These are phyloP conservation scores for Pharnaceum exiguum DNA, from an alignment of 148 eudicot genomes.

Conservation along the genomic window DNA sequence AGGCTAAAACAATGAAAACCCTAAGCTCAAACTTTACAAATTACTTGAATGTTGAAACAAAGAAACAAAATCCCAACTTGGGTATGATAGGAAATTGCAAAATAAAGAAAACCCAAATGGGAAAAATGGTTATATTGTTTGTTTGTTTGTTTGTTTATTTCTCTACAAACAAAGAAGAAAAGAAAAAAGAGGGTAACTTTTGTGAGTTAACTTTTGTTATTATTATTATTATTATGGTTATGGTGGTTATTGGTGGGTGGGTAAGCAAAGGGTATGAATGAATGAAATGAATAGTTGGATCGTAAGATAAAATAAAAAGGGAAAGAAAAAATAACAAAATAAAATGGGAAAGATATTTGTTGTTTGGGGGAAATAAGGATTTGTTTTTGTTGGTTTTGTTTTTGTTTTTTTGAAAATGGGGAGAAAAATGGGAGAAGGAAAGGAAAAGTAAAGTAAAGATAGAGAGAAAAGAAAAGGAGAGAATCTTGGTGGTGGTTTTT, in stretches of 20 bases:
- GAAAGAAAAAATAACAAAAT: background rate
- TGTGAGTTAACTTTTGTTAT: too few species aligned
- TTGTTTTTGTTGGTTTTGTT: background rate
- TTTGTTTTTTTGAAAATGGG: background rate
- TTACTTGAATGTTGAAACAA: too few species aligned
- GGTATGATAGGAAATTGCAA: background rate
- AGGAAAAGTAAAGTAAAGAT: background rate
- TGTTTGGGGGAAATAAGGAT: background rate
- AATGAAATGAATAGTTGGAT: too few species aligned
- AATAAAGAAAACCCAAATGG: slow-evolving; percentile 9
- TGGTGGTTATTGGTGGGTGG: too few species aligned
- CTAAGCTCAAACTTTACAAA: too few species aligned
- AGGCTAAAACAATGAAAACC: too few species aligned
- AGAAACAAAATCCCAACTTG: slow-evolving; percentile 8
- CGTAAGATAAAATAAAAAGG: background rate
- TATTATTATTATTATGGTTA: too few species aligned
- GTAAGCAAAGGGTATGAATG: too few species aligned
- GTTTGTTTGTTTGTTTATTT: too few species aligned
- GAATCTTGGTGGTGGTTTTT: slow-evolving; percentile 14
- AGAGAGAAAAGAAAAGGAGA: slow-evolving; percentile 5
- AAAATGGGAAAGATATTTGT: background rate
- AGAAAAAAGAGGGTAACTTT: too few species aligned
- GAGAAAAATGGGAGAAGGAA: background rate
- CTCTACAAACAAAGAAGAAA: background rate
- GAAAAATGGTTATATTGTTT: too few species aligned